Evolutionary conservation across 2,329 filamentous ascomycete genomes (phyloP), one percentile per base, ranked within the genome.

Genomic region (Ascochyta lentis): DNA sequence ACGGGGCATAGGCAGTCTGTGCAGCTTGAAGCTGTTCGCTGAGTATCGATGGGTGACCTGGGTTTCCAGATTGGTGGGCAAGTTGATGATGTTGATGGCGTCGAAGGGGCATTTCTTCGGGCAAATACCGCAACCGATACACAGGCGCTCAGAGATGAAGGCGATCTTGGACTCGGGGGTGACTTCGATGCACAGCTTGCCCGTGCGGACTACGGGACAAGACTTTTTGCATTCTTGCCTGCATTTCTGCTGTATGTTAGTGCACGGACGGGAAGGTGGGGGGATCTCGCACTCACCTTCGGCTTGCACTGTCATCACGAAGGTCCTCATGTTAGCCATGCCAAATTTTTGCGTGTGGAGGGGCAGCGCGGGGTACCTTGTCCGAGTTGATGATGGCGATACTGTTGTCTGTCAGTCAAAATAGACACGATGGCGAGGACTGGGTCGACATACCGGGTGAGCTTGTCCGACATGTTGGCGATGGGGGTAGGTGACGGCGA

Each of bases 61-160:
- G 65, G 90, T 96, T 79, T 99, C 95, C 78, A 99, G 89, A 81
- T 99, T 99, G 77, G 95, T 99, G 68, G 96, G 95, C 84, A 99
- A 83, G 83, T 99, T 99, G 92, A 99, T 99, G 79, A 99, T 99
- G 78, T 94, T 96, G 80, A 99, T 99, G 65, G 95, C 95, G 74
- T 93, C 90, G 79, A 99, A 99, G 15, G 95, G 95, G 78, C 95
- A 99, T 79, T 98, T 98, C 84, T 99, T 99, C 40, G 94, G 92
- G 79, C 96, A 99, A 81, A 99, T 99, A 88, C 95, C 96, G 76
- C 96, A 99, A 79, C 95, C 95, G 72, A 98, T 97, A 77, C 94
- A 97, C 60, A 97, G 87, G 63, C 87, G 87, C 79, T 99, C 95
- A 65, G 94, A 98, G 73, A 99, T 96, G 84, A 97, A 99, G 76